Evolutionary conservation across 2,329 filamentous ascomycete species (phyloP), one percentile per base, ranked within the genome.

Genomic region (Pseudogymnoascus sp.): DNA sequence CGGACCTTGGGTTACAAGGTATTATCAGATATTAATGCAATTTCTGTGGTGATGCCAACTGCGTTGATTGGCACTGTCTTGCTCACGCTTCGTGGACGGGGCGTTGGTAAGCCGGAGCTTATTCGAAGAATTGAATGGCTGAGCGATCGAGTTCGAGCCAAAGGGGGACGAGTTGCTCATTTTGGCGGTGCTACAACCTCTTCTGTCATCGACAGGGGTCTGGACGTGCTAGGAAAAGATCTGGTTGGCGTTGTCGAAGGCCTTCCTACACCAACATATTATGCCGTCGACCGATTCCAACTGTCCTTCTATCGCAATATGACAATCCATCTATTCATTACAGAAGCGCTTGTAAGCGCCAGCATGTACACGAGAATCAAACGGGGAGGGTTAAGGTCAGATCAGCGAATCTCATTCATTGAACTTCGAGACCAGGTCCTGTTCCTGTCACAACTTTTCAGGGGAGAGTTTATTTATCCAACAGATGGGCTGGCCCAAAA

Each of bases 291-390:
- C 74, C 84, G 92, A 61, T 99, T 99, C 78, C 94, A 99, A 72
- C 83, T 99, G 8, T 96, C 92, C 0, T 99, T 99, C 75, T 99
- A 99, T 76, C 88, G 94, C 60, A 99, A 99, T 75, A 97, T 97
- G 94, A 97, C 93, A 0, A 99, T 99, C 65, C 94, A 99, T 72
- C 83, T 99, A 4, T 99, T 99, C 74, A 94, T 99, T 63, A 89
- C 91, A 2, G 92, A 97, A 73, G 90, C 93, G 0, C 80, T 99
- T 4, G 91, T 97, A 22, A 94, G 91, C 65, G 91, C 88, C 4
- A 90, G 90, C 28, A 87, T 99, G 81, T 99, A 99, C 74, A 94
- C 87, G 0, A 84, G 85, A 49, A 89, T 97, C 62, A 99, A 99
- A 75, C 86, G 86, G 65, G 94, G 94, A 14, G 93, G 93, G n/a